Evolutionary conservation across 345 rosid genomes (phyloP), one percentile per base, ranked within the genome.

Genomic region (Lepidium aucheri): DNA sequence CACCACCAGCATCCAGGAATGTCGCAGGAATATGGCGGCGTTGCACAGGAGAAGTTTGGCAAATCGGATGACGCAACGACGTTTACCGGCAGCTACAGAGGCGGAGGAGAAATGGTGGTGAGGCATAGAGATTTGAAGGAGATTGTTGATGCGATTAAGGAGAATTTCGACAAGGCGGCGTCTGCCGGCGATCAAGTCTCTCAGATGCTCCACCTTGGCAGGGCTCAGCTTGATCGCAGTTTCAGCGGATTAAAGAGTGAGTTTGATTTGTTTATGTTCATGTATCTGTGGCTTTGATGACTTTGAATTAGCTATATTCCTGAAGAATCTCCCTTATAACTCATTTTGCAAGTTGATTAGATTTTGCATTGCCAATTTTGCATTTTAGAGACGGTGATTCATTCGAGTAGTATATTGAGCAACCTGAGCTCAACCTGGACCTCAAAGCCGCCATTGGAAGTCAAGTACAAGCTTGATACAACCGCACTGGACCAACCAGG

Each of bases 361-460:
- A 22, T 17, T 32, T 58, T 35, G 18, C 12, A 36, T n/a, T 59
- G 32, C 18, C n/a, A 36, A 4, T 44, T 13, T 28, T 57, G 14
- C 10, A 69, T 47, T 55, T 43, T 86, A 94, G 97, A 82, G 74
- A 94, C 99, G 2, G 97, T 94, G 65, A 90, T 90, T 79, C 99
- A 94, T 78, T 94, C 99, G 14, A 88, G 82, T 52, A 87, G 96
- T 61, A 74, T 94, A 66, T 76, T 94, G 60, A 94, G 97, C 75
- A 88, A 54, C 73, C 57, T 94, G 81, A 91, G 96, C 86, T 88
- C 99, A 9, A 91, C 82, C 62, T 94, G 99, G 97, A 87, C 95
- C 6, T 88, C 93, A 7, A 94, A 91, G 67, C 99, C 97, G 14
- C 97, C 99, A 1, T 75, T 94, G 79, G 95, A 88, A 17, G 97